These are phyloP conservation scores for Sapria himalayana DNA, from an alignment of 345 rosid genomes.

Conservation along the genomic window DNA sequence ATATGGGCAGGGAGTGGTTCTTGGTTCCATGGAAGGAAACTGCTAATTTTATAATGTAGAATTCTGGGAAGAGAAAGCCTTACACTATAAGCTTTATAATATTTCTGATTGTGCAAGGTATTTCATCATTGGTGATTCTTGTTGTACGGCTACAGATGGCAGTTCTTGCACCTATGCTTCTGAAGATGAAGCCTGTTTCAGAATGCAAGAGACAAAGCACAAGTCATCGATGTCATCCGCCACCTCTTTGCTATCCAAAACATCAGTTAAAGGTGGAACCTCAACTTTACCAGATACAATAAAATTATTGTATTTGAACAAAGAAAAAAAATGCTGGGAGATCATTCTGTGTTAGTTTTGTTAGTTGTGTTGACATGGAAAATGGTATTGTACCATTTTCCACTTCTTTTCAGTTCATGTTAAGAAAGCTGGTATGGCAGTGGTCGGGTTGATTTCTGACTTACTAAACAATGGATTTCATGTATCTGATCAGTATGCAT, in stretches of 20 bases:
- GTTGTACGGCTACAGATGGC: slow-evolving; percentile 44
- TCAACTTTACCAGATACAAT: slow-evolving; percentile 15
- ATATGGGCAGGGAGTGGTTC: no score
- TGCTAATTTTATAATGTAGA: no score
- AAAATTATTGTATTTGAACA: slow-evolving; percentile 18
- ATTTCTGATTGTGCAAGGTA: slow-evolving; percentile 58
- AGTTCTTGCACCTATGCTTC: slow-evolving; percentile 42
- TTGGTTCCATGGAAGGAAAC: no score
- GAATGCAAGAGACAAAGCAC: slow-evolving; percentile 25
- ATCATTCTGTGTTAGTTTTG: slow-evolving; percentile 31
- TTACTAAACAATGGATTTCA: slow-evolving; percentile 53
- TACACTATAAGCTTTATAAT: slow-evolving; percentile 29
- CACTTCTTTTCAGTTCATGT: slow-evolving; percentile 43
- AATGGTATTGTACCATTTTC: slow-evolving; percentile 19
- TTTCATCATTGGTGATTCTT: slow-evolving; percentile 41
- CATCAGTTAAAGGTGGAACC: slow-evolving; percentile 18
- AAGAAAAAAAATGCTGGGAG: slow-evolving; percentile 18
- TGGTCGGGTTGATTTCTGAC: slow-evolving; percentile 41
- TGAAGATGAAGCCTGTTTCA: slow-evolving; percentile 58
- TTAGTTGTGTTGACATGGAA: slow-evolving; percentile 17
- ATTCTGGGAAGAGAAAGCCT: no score
- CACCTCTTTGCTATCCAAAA: slow-evolving; percentile 10
- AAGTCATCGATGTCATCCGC: slow-evolving; percentile 24
- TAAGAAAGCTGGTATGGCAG: slow-evolving; percentile 50
- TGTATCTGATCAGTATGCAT: slow-evolving; percentile 39